These are phyloP conservation scores for Ustilago cynodontis DNA, from an alignment of 1,284 basidiomycete genomes.

Conservation along the genomic window DNA sequence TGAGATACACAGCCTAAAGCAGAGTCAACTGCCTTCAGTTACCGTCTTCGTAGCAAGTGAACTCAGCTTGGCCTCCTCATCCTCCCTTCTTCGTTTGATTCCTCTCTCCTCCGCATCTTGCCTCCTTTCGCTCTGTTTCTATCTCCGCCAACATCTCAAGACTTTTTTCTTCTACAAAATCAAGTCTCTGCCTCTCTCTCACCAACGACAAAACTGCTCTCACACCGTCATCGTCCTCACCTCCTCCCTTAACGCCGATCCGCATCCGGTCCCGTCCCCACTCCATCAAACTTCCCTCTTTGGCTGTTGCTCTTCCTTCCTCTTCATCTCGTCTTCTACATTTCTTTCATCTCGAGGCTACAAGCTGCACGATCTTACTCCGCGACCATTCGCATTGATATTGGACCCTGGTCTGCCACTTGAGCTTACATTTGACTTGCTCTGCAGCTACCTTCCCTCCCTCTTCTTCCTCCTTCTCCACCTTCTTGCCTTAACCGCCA, in stretches of 20 bases:
- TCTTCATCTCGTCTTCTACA: neutral
- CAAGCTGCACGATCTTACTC: conserved; percentile 2
- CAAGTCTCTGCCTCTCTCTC: conserved; percentile 1
- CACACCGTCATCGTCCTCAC: conserved; percentile 11
- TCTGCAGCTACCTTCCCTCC: neutral
- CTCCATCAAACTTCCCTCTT: conserved; percentile 9
- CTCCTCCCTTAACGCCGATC: conserved; percentile 12
- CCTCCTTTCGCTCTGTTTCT: conserved; percentile 11
- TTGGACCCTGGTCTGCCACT: conserved; percentile 17
- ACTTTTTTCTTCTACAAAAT: conserved; percentile 17
- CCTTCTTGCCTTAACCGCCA: neutral
- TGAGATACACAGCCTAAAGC: conserved; percentile 24
- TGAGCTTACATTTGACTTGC: neutral
- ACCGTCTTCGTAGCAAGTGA: neutral
- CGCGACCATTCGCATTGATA: conserved; percentile 23
- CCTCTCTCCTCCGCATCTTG: conserved; percentile 3
- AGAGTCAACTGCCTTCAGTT: neutral
- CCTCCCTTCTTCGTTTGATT: neutral
- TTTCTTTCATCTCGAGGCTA: neutral
- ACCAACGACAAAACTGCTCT: conserved; percentile 4
- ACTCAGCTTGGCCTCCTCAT: neutral
- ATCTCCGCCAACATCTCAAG: conserved; percentile 37
- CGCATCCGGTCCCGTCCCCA: conserved; percentile 28
- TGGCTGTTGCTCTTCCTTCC: neutral
- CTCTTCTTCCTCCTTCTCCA: conserved; percentile 1